Evolutionary conservation across 2,329 filamentous ascomycete species (phyloP), one percentile per base, ranked within the genome.

Genomic region (Xylaria sp.): DNA sequence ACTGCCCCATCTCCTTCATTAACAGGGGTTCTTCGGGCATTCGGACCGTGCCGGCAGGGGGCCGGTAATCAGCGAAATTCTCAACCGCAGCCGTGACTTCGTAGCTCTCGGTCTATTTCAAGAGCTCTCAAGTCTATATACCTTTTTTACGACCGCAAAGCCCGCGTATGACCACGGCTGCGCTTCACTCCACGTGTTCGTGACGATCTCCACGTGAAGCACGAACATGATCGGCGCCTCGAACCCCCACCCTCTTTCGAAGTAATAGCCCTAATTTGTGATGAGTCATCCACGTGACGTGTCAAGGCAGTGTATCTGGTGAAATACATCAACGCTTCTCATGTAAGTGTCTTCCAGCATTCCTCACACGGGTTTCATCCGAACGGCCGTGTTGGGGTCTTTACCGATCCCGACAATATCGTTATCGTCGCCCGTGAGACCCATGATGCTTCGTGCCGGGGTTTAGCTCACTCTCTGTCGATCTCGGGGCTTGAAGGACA

Each of bases 21-120:
- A 48, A 7, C 46, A 48, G 46, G 46, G 46, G 46, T 48, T 48
- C 46, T 48, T 48, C 46, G 46, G 46, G 46, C 46, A 20, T 48
- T 48, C 46, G 46, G 46, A 48, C 46, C 46, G 46, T 48, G 5
- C 46, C 46, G 46, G 46, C 44, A 10, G 44, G 44, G 13, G 41
- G 15, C 41, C 41, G 41, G 18, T 44, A 20, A 18, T 48, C 44
- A n/a, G 44, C 44, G n/a, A 9, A 48, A n/a, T 48, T 18, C 12
- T 44, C 15, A 15, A 46, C 15, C 44, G 44, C 44, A 18, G 44
- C 44, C 18, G n/a, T 46, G 44, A 46, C 44, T 18, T 46, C 44
- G 18, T 46, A 18, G 9, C 44, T n/a, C 44, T 46, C 44, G 3
- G 44, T 46, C 44, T 3, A 46, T 46, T 46, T 18, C n/a, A 20